These are phyloP conservation scores for Botryotinia convoluta DNA, from an alignment of 2,329 filamentous ascomycete genomes.

Conservation along the genomic window DNA sequence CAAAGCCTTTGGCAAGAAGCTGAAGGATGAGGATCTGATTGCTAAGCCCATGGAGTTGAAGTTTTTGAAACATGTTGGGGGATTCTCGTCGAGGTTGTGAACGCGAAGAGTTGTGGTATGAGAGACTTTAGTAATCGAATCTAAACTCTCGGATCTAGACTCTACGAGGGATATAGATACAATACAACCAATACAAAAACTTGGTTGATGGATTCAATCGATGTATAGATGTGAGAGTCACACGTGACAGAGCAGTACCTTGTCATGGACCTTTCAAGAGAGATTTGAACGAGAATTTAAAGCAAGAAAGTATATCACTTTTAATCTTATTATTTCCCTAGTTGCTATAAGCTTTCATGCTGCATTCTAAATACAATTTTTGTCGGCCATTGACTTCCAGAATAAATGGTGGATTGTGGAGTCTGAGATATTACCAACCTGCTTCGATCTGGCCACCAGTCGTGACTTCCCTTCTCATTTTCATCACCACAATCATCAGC, in stretches of 20 bases:
- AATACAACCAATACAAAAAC: neutral
- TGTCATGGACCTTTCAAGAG: neutral
- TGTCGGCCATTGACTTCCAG: neutral
- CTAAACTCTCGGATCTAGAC: neutral
- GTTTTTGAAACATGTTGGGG: slow-evolving; percentile 31
- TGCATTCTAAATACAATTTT: no score
- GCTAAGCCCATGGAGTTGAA: slow-evolving; percentile 31
- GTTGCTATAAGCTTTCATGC: neutral
- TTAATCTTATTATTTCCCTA: neutral
- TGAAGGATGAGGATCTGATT: slow-evolving; percentile 32
- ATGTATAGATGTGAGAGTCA: neutral
- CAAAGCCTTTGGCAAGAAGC: slow-evolving; percentile 28
- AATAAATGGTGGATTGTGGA: neutral
- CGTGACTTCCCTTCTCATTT: neutral
- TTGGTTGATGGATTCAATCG: neutral
- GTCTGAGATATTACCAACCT: neutral
- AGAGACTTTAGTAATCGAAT: neutral
- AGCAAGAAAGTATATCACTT: neutral
- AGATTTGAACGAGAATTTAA: neutral
- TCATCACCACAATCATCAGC: neutral
- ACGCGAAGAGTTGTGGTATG: neutral
- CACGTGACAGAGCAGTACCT: neutral
- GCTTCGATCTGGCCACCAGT: neutral
- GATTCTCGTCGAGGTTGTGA: slow-evolving; percentile 32
- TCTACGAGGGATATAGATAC: neutral